Evolutionary conservation across 345 rosid genomes (phyloP), one percentile per base, ranked within the genome.

Genomic region (Gossypium thurberi): DNA sequence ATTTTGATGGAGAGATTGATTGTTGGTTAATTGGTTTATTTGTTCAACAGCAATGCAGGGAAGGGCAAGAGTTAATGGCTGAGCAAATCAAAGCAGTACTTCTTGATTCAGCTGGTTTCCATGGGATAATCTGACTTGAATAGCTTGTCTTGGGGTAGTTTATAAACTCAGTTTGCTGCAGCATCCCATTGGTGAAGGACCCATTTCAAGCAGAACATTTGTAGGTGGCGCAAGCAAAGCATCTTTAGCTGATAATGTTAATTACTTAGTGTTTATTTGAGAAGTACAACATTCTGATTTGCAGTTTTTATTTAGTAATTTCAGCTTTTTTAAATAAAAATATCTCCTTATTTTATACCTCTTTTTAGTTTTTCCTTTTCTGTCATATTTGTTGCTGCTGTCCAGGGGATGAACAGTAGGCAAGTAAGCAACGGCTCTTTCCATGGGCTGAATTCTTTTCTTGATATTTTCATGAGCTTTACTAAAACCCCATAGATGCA

Each of bases 71-170:
- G 48, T 85, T 89, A 58, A 14, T 81, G 56, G 93, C 98, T 9
- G 97, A 94, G 80, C 95, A 94, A 73, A 92, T 94, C 87, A 89
- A 92, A 84, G 92, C 98, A n/a, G 86, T 84, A 53, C 98, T 92
- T 25, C 80, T 90, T 51, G 98, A 94, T 73, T 87, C 97, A 3
- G 97, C 93, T 2, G 97, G 93, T 18, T 82, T 82, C 60, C 89
- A 83, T 72, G 88, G 92, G 64, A 76, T 82, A 77, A 75, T 85
- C 70, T 83, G 71, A 78, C 46, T 71, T 4, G 13, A 65, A 50
- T 37, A 58, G 18, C 25, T 44, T 13, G 28, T 44, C 44, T 26
- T 67, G 53, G 28, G 40, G 53, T 70, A 57, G 74, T 84, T 79
- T 61, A 72, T 75, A 72, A 28, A 69, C 66, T 40, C 50, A 70